Conservation (phyloP, 768 basidiomycete species). For the Pisolithus microcarpus region DNA sequence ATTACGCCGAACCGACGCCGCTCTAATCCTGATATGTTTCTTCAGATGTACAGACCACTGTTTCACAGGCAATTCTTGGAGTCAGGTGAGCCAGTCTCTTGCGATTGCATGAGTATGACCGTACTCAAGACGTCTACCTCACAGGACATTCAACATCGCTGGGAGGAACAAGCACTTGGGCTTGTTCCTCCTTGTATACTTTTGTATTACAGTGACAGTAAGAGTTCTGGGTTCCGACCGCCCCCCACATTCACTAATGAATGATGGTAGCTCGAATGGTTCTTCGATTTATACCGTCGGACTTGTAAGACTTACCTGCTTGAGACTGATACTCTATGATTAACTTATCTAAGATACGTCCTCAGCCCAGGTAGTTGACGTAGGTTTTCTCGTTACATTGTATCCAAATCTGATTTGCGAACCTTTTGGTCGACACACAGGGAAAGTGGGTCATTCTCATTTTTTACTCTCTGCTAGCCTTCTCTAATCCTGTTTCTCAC, state of each 20-base stretch:
- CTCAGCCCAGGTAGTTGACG: neutral
- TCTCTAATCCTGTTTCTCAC: neutral
- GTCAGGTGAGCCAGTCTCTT: constrained; percentile 34
- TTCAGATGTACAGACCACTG: constrained; percentile 53
- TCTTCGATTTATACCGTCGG: neutral
- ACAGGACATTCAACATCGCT: constrained; percentile 53
- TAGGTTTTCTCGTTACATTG: neutral
- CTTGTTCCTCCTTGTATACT: constrained; percentile 33
- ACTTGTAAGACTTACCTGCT: neutral
- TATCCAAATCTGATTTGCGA: neutral
- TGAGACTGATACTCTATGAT: neutral
- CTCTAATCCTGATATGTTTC: neutral
- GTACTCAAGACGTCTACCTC: neutral
- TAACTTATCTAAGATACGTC: neutral
- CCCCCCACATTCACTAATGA: neutral
- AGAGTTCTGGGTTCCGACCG: constrained; percentile 13
- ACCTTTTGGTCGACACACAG: neutral
- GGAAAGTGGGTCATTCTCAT: neutral
- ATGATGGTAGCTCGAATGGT: neutral
- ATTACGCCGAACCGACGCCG: neutral
- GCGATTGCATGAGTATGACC: neutral
- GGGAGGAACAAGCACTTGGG: constrained; percentile 38
- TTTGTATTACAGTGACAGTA: constrained; percentile 38
- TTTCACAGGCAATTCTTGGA: constrained; percentile 60
- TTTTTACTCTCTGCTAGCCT: neutral